A percentile compares a stretch with the other conserved stretches of the same genome.
Conservation (phyloP, 768 basidiomycete genomes). For the Rhodotorula babjevae region DNA sequence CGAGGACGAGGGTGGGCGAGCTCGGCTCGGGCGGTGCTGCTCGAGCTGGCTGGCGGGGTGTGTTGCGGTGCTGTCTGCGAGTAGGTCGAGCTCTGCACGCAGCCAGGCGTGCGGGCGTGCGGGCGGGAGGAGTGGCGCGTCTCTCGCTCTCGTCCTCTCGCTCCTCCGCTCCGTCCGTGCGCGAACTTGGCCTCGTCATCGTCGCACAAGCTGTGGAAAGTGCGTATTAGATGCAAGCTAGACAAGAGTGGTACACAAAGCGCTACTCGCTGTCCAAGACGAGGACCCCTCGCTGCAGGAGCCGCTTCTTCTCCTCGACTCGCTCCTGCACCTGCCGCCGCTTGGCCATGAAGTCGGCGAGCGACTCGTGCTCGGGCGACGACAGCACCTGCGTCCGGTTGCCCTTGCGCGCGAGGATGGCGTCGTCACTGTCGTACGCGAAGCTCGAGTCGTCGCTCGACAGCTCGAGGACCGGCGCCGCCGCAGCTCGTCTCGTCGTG, state of each 20-base stretch:
- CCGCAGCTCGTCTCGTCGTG: not conserved
- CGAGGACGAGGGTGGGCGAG: not conserved
- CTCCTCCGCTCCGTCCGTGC: not conserved
- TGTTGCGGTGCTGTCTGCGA: not conserved
- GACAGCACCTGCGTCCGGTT: not conserved
- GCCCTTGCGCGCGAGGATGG: not conserved
- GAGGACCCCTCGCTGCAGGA: not conserved
- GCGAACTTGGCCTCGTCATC: not conserved
- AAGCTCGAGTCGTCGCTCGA: not conserved
- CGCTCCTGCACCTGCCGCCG: conserved; percentile 1
- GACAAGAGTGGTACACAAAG: not conserved
- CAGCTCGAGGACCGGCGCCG: not conserved
- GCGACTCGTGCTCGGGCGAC: not conserved
- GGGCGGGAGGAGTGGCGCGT: not conserved
- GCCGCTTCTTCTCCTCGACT: not conserved
- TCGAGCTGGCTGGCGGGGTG: too few relatives aligned
- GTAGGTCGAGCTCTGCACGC: not conserved
- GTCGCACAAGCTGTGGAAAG: too few relatives aligned
- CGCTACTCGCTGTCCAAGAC: not conserved
- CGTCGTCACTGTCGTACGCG: not conserved
- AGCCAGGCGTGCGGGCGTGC: not conserved
- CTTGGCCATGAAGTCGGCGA: not conserved
- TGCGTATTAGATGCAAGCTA: not conserved
- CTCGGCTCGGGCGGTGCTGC: too few relatives aligned
- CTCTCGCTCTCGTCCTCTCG: too few relatives aligned